phyloP scores from a whole-genome alignment of 768 basidiomycete genomes.

The Termitomyces sp. region DNA sequence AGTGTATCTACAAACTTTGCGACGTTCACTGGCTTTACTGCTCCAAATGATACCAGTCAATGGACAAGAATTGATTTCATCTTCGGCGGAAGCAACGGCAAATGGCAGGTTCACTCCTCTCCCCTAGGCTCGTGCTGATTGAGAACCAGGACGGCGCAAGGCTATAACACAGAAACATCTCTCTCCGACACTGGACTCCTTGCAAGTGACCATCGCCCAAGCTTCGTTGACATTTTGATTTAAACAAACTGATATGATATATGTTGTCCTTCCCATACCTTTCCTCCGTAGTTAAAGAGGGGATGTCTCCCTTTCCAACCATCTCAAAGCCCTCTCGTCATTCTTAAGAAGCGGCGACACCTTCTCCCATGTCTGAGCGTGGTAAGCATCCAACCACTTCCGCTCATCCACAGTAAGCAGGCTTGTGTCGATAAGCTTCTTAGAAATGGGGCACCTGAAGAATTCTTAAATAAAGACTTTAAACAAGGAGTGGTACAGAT shows the following conservation, averaged over 20 bases:
- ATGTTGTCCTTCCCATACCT: not conserved
- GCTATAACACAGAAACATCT: constrained; percentile 33
- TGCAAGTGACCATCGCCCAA: constrained; percentile 52
- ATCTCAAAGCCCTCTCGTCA: constrained; percentile 51
- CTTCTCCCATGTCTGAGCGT: constrained; percentile 69
- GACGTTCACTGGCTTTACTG: constrained; percentile 46
- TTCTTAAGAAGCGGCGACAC: constrained; percentile 64
- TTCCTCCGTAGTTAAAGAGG: constrained; percentile 20
- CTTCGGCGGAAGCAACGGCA: constrained; percentile 40
- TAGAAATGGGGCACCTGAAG: constrained; percentile 81
- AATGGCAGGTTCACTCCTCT: constrained; percentile 28
- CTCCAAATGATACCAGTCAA: constrained; percentile 27
- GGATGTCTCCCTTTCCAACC: constrained; percentile 59
- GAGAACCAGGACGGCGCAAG: constrained; percentile 25
- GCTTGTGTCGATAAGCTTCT: constrained; percentile 62
- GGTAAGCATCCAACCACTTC: constrained; percentile 81
- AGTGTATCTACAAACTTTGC: constrained; percentile 39
- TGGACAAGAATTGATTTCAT: constrained; percentile 47
- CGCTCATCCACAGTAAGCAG: constrained; percentile 64
- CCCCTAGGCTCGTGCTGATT: not conserved
- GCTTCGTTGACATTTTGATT: constrained; percentile 35
- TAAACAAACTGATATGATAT: not conserved
- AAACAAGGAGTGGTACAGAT: not conserved
- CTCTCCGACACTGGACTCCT: constrained; percentile 46
- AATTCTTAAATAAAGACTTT: not conserved